Conservation (phyloP, 768 basidiomycete genomes). For the Trichaptum fuscoviolaceum region DNA sequence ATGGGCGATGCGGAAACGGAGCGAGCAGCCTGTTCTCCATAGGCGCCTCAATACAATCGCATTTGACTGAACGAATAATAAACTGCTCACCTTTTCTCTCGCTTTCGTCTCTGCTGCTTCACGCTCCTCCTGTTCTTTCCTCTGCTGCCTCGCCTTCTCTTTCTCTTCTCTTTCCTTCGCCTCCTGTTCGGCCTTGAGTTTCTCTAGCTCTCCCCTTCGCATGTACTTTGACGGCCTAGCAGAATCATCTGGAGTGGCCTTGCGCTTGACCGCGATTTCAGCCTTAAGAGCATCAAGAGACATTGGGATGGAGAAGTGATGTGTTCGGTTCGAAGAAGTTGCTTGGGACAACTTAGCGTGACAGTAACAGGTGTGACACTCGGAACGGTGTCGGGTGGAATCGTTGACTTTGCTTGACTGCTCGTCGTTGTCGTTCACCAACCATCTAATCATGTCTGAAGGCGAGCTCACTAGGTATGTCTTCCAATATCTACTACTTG, state of each 20-base stretch:
- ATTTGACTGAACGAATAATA: not conserved
- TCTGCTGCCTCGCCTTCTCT: conserved; percentile 20
- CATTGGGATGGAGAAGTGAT: conserved; percentile 7
- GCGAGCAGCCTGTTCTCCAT: conserved; percentile 22
- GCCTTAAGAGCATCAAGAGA: conserved; percentile 87
- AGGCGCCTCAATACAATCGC: not conserved
- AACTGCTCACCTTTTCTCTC: conserved; percentile 41
- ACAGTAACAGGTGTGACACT: conserved; percentile 4
- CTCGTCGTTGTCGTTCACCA: conserved; percentile 1
- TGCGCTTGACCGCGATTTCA: conserved; percentile 85
- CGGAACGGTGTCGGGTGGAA: not conserved
- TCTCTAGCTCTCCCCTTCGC: conserved; percentile 86
- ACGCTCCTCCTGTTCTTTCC: conserved; percentile 19
- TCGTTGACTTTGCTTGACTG: not conserved
- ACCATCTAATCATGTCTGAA: not conserved
- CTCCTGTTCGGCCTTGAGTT: conserved; percentile 45
- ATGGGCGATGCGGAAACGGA: conserved; percentile 17
- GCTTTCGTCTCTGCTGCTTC: conserved; percentile 25
- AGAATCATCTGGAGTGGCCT: conserved; percentile 51
- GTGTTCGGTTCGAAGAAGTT: conserved; percentile 19
- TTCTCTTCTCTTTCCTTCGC: conserved; percentile 35
- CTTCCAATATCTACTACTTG: conserved; percentile 1
- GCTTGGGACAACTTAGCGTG: not conserved
- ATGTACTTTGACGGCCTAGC: conserved; percentile 79
- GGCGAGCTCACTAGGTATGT: conserved; percentile 49